Evolutionary conservation across 2,329 filamentous ascomycete genomes (phyloP).

Genomic region (Fusarium goolgardi): DNA sequence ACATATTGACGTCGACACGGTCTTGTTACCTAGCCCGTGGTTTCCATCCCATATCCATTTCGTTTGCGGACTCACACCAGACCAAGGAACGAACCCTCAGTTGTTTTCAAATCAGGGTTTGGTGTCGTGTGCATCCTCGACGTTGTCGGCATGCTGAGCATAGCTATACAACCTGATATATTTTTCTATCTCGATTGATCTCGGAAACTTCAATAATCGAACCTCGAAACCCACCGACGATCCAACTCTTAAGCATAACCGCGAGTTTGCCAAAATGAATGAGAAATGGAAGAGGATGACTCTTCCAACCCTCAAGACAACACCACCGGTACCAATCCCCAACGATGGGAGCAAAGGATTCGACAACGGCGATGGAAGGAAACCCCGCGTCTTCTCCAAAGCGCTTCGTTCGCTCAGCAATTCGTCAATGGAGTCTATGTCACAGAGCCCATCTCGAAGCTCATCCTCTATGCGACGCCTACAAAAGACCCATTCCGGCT

Average conservation of each 20-base stretch:
- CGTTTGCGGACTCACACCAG: constrained; percentile 8
- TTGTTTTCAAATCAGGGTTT: constrained; percentile 27
- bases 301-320: constrained; percentile 47
- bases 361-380: constrained; percentile 50
- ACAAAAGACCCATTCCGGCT: constrained; percentile 55
- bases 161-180: constrained; percentile 24
- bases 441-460: constrained; percentile 49
- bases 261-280: constrained; percentile 44
- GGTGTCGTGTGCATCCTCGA: constrained; percentile 24
- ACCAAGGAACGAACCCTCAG: constrained; percentile 15
- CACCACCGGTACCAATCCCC: constrained; percentile 40
- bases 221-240: constrained; percentile 12
- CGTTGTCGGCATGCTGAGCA: constrained; percentile 38
- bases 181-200: constrained; percentile 18
- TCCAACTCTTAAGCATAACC: neutral
- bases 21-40: constrained; percentile 22
- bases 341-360: constrained; percentile 36
- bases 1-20: constrained; percentile 44
- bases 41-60: constrained; percentile 17
- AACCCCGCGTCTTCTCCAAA: constrained; percentile 52
- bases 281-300: constrained; percentile 54
- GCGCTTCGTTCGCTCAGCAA: constrained; percentile 56
- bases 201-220: constrained; percentile 10
- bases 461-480: constrained; percentile 51
- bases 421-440: constrained; percentile 56